Base-by-base conservation (phyloP, 2,329 filamentous ascomycete species). In the Calonectria leucothoes region DNA sequence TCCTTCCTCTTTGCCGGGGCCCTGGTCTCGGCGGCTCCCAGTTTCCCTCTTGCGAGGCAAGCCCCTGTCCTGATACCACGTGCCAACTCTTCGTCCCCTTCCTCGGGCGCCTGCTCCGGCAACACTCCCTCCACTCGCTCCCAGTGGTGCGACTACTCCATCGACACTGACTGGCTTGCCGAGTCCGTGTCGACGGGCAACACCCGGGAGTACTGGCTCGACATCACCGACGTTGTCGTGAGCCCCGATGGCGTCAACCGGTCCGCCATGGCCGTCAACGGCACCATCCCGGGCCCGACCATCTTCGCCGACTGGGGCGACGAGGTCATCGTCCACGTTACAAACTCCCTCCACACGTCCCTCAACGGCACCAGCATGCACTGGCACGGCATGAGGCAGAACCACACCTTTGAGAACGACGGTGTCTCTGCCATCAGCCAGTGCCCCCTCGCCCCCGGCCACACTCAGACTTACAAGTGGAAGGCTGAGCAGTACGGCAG, bases 351-450 rank as follows among this genome's bases (percentile, higher is more conserved):
- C 11, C 69, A 39, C 4, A 69, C 42, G 55, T 82, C 82, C 83
- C 66, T 78, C 11, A 93, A 93, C 74, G 91, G 91, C 37, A 93
- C 91, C 10, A 87, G 87, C 11, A 89, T 93, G 23, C 92, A 93
- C 79, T 93, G 88, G 83, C 91, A 93, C 77, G 92, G 91, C 27
- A 84, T 93, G 39, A 87, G 89, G 8, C 90, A 93, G 78, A 84
- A 87, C 73, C 84, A 87, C 78, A 89, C 86, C 61, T 89, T 88
- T 75, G 84, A 88, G 70, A 85, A 89, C 66, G 91, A 93, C 75
- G 92, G 92, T 68, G 90, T 92, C 5, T 83, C 81, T 1, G 83
- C 82, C 8, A 82, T 89, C 25, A 89, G 86, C 0, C 85, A 90
- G 75, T 90, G 89, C 70, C 88, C 88, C 0, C 84, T 88, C 27